Evolutionary conservation across 2,329 filamentous ascomycete genomes (phyloP).

Genomic region (Trichoderma lentiforme): DNA sequence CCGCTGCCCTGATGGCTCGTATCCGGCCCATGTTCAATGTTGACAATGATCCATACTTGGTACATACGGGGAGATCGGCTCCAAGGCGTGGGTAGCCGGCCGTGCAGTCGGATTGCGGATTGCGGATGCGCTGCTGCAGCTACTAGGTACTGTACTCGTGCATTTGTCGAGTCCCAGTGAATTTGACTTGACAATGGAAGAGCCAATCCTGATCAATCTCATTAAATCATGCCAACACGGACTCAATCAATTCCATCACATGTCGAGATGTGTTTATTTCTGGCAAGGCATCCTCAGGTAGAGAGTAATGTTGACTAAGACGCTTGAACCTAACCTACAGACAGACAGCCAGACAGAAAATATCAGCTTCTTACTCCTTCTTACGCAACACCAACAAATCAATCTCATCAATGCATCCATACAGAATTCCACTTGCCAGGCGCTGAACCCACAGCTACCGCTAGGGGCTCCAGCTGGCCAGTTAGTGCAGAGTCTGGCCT

Average conservation of each 20-base stretch:
- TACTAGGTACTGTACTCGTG: not conserved
- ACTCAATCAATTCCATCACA: not conserved
- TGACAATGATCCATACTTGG: not conserved
- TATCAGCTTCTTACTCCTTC: not conserved
- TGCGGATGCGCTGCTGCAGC: constrained; percentile 13
- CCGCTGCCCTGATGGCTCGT: constrained; percentile 11
- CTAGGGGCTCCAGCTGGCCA: not conserved
- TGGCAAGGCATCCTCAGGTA: not conserved
- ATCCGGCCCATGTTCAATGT: constrained; percentile 7
- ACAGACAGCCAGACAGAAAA: not conserved
- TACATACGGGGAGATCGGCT: constrained; percentile 17
- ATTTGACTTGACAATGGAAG: not conserved
- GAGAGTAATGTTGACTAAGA: not conserved
- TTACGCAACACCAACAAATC: not conserved
- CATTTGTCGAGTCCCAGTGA: not conserved
- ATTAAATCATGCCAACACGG: too few relatives aligned
- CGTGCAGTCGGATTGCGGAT: constrained; percentile 6
- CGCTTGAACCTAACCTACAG: not conserved
- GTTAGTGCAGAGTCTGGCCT: not conserved
- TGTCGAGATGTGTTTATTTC: not conserved
- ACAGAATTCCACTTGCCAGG: not conserved
- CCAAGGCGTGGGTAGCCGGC: constrained; percentile 9
- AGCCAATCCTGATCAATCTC: not conserved
- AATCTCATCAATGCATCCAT: not conserved
- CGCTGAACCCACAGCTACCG: not conserved